These are phyloP conservation scores for Populus deltoides DNA, from an alignment of 345 rosid genomes.

Conservation along the genomic window DNA sequence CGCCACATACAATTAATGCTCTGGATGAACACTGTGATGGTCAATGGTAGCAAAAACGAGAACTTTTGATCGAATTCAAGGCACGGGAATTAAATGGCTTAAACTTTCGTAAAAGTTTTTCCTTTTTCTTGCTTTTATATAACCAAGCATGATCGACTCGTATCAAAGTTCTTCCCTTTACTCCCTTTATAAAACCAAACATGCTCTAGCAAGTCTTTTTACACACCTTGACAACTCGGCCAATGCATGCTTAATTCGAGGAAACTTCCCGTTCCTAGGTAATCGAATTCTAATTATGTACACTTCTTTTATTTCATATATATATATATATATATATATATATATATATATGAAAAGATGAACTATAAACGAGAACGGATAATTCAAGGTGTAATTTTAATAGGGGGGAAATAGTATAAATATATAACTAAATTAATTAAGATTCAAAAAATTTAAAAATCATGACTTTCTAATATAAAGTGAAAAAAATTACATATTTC, in stretches of 20 bases:
- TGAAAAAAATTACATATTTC: too few species aligned
- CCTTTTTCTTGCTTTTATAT: slow-evolving; percentile 34
- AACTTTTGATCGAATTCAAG: slow-evolving; percentile 41
- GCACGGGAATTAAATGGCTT: slow-evolving; percentile 27
- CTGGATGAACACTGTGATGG: slow-evolving; percentile 35
- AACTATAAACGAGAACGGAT: too few species aligned
- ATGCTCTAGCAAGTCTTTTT: background rate
- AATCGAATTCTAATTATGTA: too few species aligned
- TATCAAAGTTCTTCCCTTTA: slow-evolving; percentile 25
- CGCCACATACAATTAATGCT: too few species aligned
- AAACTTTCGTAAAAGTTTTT: slow-evolving; percentile 39
- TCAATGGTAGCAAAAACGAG: slow-evolving; percentile 45
- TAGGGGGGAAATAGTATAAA: too few species aligned
- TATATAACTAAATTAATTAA: too few species aligned
- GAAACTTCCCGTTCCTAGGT: background rate
- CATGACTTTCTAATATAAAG: too few species aligned
- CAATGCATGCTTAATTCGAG: background rate
- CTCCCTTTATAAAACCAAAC: slow-evolving; percentile 7
- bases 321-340: too few species aligned
- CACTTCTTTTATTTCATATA: too few species aligned
- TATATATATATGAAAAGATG: too few species aligned
- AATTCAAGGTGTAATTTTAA: too few species aligned
- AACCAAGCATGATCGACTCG: slow-evolving; percentile 35
- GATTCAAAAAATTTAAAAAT: too few species aligned
- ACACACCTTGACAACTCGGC: background rate